phyloP scores from a whole-genome alignment of 2,329 filamentous ascomycete species.

The Chaetomium sp. region DNA sequence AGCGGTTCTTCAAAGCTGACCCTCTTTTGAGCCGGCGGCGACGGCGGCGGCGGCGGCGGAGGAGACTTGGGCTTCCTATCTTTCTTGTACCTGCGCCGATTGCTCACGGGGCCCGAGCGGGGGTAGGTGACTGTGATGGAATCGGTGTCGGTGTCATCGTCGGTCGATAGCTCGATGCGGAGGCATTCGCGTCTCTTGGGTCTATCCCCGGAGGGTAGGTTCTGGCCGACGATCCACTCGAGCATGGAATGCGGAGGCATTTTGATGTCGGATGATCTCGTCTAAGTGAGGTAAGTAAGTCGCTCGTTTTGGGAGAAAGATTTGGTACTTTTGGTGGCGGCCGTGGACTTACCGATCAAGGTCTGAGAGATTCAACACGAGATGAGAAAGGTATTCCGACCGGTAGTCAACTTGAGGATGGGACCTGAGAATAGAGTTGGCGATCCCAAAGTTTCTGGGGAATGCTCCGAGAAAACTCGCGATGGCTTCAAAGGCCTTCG shows the following conservation, averaged over 20 bases:
- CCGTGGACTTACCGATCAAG: too few species aligned
- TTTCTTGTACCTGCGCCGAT: constrained; percentile 1
- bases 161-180: constrained; percentile 40
- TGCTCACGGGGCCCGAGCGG: constrained; percentile 26
- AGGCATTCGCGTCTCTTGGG: constrained; percentile 18
- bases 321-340: too few species aligned
- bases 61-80: not conserved
- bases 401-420: too few species aligned
- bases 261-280: not conserved
- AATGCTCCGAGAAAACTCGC: too few species aligned
- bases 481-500: too few species aligned
- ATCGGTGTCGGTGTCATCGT: constrained; percentile 47
- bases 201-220: constrained; percentile 22
- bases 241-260: constrained; percentile 36
- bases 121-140: constrained; percentile 44
- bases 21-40: constrained; percentile 31
- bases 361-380: too few species aligned
- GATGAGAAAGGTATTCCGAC: too few species aligned
- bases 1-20: constrained; percentile 36
- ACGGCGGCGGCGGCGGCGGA: not conserved
- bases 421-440: too few species aligned
- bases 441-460: too few species aligned
- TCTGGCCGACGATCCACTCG: constrained; percentile 37
- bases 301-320: too few species aligned
- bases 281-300: too few species aligned